Evolutionary conservation across 192 early-diverging fungal genomes (phyloP).

Genomic region (Powellomyces hirtus): DNA sequence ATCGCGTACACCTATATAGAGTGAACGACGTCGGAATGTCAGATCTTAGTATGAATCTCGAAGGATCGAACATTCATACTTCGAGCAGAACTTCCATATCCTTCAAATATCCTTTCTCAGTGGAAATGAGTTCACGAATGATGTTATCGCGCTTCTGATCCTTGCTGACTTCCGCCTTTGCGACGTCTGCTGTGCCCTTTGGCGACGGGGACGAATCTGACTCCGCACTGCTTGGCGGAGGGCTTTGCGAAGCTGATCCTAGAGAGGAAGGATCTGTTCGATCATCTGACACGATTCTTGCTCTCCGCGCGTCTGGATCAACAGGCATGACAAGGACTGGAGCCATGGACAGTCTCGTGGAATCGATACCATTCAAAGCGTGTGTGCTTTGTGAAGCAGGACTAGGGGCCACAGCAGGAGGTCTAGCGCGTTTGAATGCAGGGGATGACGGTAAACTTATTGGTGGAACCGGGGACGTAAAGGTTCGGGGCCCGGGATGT

Average conservation of each 20-base stretch:
- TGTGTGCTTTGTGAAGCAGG: background rate
- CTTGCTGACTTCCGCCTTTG: background rate
- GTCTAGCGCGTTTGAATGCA: constrained; percentile 21
- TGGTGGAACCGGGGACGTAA: constrained; percentile 12
- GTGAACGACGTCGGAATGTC: background rate
- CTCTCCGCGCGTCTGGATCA: background rate
- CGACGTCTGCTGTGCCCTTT: no score
- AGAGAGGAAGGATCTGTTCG: background rate
- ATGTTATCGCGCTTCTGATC: constrained; percentile 65
- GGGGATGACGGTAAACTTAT: constrained; percentile 10
- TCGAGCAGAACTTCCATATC: constrained; percentile 76
- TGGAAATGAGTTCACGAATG: constrained; percentile 72
- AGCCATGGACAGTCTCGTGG: background rate
- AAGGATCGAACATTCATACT: constrained; percentile 28
- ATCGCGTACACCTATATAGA: constrained; percentile 51
- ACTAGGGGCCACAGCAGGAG: constrained; percentile 13
- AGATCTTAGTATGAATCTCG: background rate
- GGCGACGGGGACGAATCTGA: background rate
- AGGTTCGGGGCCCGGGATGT: no score
- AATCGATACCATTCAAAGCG: background rate
- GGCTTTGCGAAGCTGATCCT: background rate
- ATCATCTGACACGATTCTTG: background rate
- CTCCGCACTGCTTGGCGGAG: background rate
- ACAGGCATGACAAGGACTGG: background rate
- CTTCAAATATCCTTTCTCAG: constrained; percentile 68